phyloP scores from a whole-genome alignment of 2,329 filamentous ascomycete genomes.

The Alternaria hordeiaustralica region DNA sequence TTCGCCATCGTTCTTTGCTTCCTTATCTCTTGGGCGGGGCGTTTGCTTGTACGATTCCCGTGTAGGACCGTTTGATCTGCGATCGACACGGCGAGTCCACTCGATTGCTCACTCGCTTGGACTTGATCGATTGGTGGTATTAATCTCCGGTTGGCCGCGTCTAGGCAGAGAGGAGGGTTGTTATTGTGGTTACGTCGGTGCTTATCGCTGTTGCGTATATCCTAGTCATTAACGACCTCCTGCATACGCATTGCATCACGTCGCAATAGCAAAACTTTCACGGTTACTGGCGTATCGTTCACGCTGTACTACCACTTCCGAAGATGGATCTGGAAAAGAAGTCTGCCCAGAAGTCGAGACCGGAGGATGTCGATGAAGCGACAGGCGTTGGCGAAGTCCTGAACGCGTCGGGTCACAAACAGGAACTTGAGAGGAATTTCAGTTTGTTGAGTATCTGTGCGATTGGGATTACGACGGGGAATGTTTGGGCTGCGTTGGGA shows the following conservation, averaged over 20 bases:
- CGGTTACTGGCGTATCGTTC: not conserved
- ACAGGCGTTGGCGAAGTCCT: slow-evolving; percentile 46
- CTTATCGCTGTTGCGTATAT: not conserved
- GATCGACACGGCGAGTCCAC: not conserved
- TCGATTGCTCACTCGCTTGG: not conserved
- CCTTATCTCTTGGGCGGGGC: slow-evolving; percentile 1
- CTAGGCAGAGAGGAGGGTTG: not conserved
- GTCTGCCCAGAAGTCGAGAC: slow-evolving; percentile 16
- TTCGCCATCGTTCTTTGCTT: not conserved
- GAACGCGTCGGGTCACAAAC: slow-evolving; percentile 60
- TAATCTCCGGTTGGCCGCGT: not conserved
- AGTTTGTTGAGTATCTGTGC: slow-evolving; percentile 55
- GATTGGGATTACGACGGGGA: slow-evolving; percentile 54
- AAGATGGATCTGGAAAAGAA: slow-evolving; percentile 15
- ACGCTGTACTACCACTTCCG: not conserved
- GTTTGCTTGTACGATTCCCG: not conserved
- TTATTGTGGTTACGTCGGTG: not conserved
- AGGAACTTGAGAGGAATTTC: slow-evolving; percentile 60
- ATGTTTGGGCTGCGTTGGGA: slow-evolving; percentile 55
- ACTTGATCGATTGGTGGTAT: not conserved
- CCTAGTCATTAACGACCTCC: not conserved
- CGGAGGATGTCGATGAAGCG: slow-evolving; percentile 23
- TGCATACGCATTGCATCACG: not conserved
- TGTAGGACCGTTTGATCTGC: not conserved
- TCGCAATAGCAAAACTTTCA: not conserved